Base-by-base conservation (phyloP, 768 basidiomycete genomes). In the Kwoniella europaea region DNA sequence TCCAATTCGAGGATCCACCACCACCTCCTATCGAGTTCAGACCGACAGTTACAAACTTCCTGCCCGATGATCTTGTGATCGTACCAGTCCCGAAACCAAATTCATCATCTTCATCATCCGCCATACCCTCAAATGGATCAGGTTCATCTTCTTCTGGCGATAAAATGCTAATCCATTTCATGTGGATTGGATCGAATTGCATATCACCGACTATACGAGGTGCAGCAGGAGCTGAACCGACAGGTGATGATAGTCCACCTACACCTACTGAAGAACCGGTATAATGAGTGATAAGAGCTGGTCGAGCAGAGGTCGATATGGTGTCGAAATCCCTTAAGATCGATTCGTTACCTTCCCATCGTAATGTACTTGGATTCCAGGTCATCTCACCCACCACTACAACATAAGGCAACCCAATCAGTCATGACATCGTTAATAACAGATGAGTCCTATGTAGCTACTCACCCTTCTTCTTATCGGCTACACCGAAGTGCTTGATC, bases 331-430 rank as follows among this genome's bases (percentile, higher is more conserved):
- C 94, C 68, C 91, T 90, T 41, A 98, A 87, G 16, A 89, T 89
- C 69, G 91, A 90, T 73, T 99, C 96, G 83, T 99, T 98, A 63
- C 96, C 96, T 86, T 99, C 96, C 96, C 96, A 99, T 44, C 93
- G 91, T 16, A 92, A 88, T 2, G 89, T 90, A 18, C 85, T 86
- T 52, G 96, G 95, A 84, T 99, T 98, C 92, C 94, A 99, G 78
- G 89, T 92, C 96, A 99, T 99, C 65, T 95, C 93, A 22, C 94
- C 94, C 68, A 96, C 88, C 57, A 93, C 96, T 96, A 78, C 20
- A 10, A 20, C 15, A 12, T 10, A 56, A 15, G 13, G 59, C 4
- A 24, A 65, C 70, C 55, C 61, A 43, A 15, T n/a, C 10, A 56
- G 18, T 4, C 35, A 4, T 44, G 15, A 4, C 1, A 50, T 18